These are phyloP conservation scores for Cercospora beticola DNA, from an alignment of 2,329 filamentous ascomycete genomes.

Conservation along the genomic window DNA sequence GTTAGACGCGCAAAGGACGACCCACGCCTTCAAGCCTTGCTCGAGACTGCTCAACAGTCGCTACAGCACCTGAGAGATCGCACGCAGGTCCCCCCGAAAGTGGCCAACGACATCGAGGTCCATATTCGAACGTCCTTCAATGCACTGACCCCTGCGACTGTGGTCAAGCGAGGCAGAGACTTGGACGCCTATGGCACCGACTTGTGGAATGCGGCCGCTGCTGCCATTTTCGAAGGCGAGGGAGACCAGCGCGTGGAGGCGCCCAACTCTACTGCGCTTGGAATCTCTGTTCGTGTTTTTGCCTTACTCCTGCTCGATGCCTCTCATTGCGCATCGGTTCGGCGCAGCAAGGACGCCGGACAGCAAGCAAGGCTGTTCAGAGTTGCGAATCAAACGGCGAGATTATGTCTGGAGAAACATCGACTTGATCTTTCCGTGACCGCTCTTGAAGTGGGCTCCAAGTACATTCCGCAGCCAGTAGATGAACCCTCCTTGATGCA, in stretches of 20 bases:
- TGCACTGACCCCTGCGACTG: conserved; percentile 10
- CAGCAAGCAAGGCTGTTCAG: conserved; percentile 59
- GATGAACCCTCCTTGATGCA: conserved; percentile 18
- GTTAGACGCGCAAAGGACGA: conserved; percentile 25
- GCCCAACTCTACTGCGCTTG: conserved; percentile 2
- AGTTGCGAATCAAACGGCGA: conserved; percentile 65
- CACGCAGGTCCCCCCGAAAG: conserved; percentile 11
- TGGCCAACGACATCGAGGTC: conserved; percentile 25
- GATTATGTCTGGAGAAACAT: conserved; percentile 60
- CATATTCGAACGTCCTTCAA: conserved; percentile 24
- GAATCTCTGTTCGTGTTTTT: conserved; percentile 51
- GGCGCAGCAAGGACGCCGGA: conserved; percentile 30
- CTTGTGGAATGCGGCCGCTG: conserved; percentile 68
- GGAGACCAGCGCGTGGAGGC: conserved; percentile 5
- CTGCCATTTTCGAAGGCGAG: conserved; percentile 39
- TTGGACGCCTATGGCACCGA: conserved; percentile 58
- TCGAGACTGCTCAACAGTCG: conserved; percentile 17
- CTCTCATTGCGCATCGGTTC: conserved; percentile 44
- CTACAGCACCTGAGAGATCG: conserved; percentile 24
- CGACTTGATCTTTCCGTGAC: conserved; percentile 60
- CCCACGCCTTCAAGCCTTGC: conserved; percentile 25
- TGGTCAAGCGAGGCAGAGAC: conserved; percentile 43
- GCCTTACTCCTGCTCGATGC: conserved; percentile 68
- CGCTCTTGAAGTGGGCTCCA: conserved; percentile 64
- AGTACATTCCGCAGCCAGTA: conserved; percentile 40